phyloP scores from a whole-genome alignment of 2,329 filamentous ascomycete genomes.

The Grosmannia penicillata region DNA sequence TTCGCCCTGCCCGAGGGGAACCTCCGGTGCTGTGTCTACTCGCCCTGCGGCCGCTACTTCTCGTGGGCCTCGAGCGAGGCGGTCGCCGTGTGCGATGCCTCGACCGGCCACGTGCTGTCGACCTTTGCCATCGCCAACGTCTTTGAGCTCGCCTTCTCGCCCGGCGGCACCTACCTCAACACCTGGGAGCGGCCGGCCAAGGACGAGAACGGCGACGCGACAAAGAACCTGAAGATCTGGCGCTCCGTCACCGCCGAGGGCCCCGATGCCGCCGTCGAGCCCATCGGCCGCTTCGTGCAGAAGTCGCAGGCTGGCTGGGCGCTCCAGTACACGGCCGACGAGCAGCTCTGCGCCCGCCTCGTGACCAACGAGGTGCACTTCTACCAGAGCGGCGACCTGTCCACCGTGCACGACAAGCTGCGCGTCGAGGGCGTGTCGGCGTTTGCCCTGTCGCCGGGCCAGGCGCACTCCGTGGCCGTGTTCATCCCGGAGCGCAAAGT shows the following conservation, averaged over 20 bases:
- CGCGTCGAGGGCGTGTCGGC: conserved; percentile 79
- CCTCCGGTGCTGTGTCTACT: conserved; percentile 89
- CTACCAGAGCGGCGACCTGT: conserved; percentile 75
- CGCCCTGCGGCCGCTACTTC: conserved; percentile 89
- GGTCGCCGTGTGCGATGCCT: conserved; percentile 74
- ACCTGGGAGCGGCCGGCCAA: conserved; percentile 92
- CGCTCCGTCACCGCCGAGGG: conserved; percentile 57
- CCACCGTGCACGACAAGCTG: conserved; percentile 88
- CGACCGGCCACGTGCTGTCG: conserved; percentile 58
- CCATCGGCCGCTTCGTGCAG: conserved; percentile 84
- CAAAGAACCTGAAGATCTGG: conserved; percentile 97
- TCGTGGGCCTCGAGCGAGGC: conserved; percentile 83
- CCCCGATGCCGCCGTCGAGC: conserved; percentile 44
- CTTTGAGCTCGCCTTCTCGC: conserved; percentile 90
- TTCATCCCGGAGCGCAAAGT: conserved; percentile 95
- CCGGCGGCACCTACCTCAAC: conserved; percentile 79
- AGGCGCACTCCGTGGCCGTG: conserved; percentile 82
- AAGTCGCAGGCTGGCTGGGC: conserved; percentile 95
- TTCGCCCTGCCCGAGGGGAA: conserved; percentile 85
- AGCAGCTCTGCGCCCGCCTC: conserved; percentile 79
- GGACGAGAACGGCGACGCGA: conserved; percentile 83
- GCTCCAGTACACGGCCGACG: conserved; percentile 87
- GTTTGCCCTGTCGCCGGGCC: conserved; percentile 79
- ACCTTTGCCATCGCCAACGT: conserved; percentile 69
- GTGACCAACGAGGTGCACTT: conserved; percentile 98